A percentile compares a stretch with the other conserved stretches of the same genome.
These are phyloP conservation scores for Quercus parvula DNA, from an alignment of 306 rosid species.

Conservation along the genomic window DNA sequence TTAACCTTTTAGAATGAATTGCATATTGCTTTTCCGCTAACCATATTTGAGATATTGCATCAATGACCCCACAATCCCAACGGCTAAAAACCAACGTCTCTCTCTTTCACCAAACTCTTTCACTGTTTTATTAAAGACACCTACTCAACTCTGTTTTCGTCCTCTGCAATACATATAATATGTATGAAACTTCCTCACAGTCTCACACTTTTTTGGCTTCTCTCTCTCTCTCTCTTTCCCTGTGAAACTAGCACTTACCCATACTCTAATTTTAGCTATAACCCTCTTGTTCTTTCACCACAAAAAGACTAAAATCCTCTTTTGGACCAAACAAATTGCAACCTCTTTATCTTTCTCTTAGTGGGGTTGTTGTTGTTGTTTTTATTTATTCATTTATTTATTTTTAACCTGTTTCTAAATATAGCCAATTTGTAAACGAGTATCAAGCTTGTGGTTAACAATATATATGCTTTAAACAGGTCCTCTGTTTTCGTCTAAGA, in stretches of 20 bases:
- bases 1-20: not conserved
- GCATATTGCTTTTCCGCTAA: not conserved
- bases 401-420: not conserved
- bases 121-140: conserved; percentile 22
- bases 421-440: not conserved
- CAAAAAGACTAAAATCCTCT: not conserved
- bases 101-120: conserved; percentile 24
- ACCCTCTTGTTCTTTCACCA: not conserved
- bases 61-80: conserved; percentile 30
- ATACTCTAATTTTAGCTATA: not conserved
- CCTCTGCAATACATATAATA: not conserved
- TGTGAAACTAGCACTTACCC: too few relatives aligned
- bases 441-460: not conserved
- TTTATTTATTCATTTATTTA: too few relatives aligned
- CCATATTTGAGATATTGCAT: not conserved
- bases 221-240: not conserved
- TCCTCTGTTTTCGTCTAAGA: not conserved
- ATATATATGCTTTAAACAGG: not conserved
- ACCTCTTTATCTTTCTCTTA: not conserved
- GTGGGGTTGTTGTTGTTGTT: not conserved
- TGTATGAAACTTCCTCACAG: not conserved
- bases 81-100: conserved; percentile 33
- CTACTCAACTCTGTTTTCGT: not conserved
- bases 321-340: not conserved
- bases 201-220: not conserved